Evolutionary conservation across 306 rosid species (phyloP), one percentile per base, ranked within the genome.

Genomic region (Corylus heterophylla): DNA sequence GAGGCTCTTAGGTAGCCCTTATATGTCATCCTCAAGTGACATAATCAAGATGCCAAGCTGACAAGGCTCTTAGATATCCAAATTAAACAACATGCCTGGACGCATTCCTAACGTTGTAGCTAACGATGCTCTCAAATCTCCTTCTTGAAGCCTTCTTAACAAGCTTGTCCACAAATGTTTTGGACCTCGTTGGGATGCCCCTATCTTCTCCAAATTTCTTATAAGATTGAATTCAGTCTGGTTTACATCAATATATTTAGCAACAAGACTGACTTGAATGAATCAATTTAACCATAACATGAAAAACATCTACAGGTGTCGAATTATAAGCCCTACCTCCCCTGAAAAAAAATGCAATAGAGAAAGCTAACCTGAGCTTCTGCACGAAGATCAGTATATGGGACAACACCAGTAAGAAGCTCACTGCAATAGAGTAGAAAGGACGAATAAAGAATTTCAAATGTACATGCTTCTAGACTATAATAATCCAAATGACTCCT

Each of bases 361-460:
- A 45, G 45, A 74, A 59, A 77, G 67, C 89, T 77, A 69, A 94
- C 98, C 93, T 95, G 97, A 1, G 94, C 92, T 88, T 91, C 98
- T 49, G 97, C 84, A 71, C 96, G 94, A 80, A 95, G 98, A 92
- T 92, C 98, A 25, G 98, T 95, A 74, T 95, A 91, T 71, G 98
- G 98, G 82, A 95, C 94, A 87, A 95, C 97, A 76, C 98, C 97
- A 47, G 98, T 92, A 62, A 95, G 89, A 81, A 92, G 94, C 87
- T 95, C 98, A 69, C 98, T 94, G 96, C 91, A 89, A 78, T 74
- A 83, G 49, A 69, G 72, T 71, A 17, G 50, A 80, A 82, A 45
- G 37, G 47, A 66, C 22, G 7, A 68, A 77, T 35, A 39, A 54
- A 10, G 16, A 17, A 67, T 16, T 9, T 67, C 29, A 18, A 4